A percentile compares a stretch with the other conserved stretches of the same genome.
phyloP scores from a whole-genome alignment of 2,329 filamentous ascomycete genomes.

The Pleoardoris graminearum region DNA sequence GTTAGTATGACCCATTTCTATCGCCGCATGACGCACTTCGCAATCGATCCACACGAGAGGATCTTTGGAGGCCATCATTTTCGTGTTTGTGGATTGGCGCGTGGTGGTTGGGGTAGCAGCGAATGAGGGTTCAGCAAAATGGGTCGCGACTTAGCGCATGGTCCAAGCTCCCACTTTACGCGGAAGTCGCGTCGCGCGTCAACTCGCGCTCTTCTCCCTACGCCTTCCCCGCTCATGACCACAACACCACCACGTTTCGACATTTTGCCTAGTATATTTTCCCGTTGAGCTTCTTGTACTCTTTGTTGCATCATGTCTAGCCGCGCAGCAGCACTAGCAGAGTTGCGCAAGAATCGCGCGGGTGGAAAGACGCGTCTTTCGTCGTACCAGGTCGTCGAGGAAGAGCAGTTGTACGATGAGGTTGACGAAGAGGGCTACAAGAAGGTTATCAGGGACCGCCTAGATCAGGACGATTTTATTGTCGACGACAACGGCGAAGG shows the following conservation, averaged over 20 bases:
- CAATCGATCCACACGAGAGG: constrained; percentile 88
- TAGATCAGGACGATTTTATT: constrained; percentile 96
- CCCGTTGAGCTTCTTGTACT: constrained; percentile 12
- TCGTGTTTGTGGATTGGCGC: background rate
- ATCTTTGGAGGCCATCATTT: constrained; percentile 58
- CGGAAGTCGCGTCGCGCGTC: constrained; percentile 14
- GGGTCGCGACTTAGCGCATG: constrained; percentile 6
- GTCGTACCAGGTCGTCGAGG: constrained; percentile 83
- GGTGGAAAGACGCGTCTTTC: constrained; percentile 90
- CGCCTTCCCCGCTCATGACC: constrained; percentile 22
- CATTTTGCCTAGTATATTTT: constrained; percentile 19
- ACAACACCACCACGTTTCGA: constrained; percentile 10
- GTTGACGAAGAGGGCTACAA: constrained; percentile 98
- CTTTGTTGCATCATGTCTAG: constrained; percentile 36
- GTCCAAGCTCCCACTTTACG: constrained; percentile 18
- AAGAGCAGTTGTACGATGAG: constrained; percentile 86
- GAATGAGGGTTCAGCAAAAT: constrained; percentile 3
- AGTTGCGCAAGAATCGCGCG: constrained; percentile 81
- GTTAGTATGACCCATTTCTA: constrained; percentile 14
- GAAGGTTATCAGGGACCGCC: constrained; percentile 83
- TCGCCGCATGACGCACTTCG: constrained; percentile 52
- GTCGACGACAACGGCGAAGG: constrained; percentile 98
- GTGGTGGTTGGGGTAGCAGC: constrained; percentile 8
- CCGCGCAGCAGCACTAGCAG: constrained; percentile 57
- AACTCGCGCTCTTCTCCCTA: constrained; percentile 23